Percentiles rank a stretch among this genome's conserved stretches.
Evolutionary conservation across 768 basidiomycete species (phyloP).

Genomic region (Phanerochaete carnosa): DNA sequence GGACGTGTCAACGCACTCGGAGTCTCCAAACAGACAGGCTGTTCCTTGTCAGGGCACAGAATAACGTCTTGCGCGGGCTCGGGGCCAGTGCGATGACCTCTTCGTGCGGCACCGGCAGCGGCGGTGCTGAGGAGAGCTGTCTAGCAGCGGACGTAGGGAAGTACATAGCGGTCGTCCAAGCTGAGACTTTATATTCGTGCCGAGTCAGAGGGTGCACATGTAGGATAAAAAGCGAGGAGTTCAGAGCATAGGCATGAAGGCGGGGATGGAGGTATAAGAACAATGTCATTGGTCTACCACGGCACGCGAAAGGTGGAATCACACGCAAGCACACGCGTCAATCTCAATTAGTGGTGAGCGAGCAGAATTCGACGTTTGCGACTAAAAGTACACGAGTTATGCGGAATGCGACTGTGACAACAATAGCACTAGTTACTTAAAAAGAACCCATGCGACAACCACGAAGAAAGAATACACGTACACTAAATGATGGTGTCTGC

Average conservation of each 20-base stretch:
- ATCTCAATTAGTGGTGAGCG: not conserved
- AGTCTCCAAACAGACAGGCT: constrained; percentile 81
- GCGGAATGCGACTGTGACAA: not conserved
- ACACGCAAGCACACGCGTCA: not conserved
- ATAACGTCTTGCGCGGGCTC: constrained; percentile 74
- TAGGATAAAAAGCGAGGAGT: not conserved
- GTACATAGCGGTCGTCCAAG: constrained; percentile 51
- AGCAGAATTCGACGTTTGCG: constrained; percentile 1
- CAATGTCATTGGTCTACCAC: not conserved
- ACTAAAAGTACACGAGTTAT: constrained; percentile 12
- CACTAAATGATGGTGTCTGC: not conserved
- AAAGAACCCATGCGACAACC: constrained; percentile 1
- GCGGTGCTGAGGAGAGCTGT: constrained; percentile 66
- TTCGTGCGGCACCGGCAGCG: constrained; percentile 71
- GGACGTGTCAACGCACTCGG: constrained; percentile 47
- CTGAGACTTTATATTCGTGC: not conserved
- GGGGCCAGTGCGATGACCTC: constrained; percentile 54
- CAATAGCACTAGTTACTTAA: not conserved
- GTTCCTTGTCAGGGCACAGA: constrained; percentile 69
- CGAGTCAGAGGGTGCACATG: not conserved
- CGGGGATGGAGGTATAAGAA: not conserved
- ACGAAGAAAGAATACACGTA: constrained; percentile 3
- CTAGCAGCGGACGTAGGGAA: constrained; percentile 80
- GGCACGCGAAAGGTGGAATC: not conserved
- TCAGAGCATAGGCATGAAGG: not conserved